These are phyloP conservation scores for Penicillium steckii DNA, from an alignment of 495 filamentous ascomycete species.

Conservation along the genomic window DNA sequence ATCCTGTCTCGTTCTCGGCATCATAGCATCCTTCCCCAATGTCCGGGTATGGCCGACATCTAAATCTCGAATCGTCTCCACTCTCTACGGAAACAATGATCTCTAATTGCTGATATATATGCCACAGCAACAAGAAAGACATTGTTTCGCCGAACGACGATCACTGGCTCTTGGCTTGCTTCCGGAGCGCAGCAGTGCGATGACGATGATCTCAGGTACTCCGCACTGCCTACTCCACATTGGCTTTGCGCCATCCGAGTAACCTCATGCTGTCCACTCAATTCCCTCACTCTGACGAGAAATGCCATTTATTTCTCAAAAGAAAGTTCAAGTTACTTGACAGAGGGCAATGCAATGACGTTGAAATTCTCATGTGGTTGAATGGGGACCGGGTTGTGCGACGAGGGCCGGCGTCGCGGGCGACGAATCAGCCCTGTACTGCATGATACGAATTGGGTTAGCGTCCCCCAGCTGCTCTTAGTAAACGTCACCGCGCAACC, in stretches of 20 bases:
- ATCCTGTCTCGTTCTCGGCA: not conserved
- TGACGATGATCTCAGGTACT: constrained; percentile 11
- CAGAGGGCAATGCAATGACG: not conserved
- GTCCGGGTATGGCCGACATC: not conserved
- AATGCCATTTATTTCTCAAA: not conserved
- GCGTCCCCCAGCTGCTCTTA: constrained; percentile 27
- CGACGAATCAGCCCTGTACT: constrained; percentile 21
- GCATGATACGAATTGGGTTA: constrained; percentile 25
- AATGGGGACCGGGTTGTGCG: constrained; percentile 3
- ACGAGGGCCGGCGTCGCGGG: constrained; percentile 5
- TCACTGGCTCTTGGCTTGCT: not conserved
- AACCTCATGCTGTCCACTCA: constrained; percentile 23
- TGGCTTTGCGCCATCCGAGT: constrained; percentile 12
- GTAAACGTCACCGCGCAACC: constrained; percentile 45
- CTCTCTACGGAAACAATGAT: not conserved
- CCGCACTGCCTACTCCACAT: constrained; percentile 16
- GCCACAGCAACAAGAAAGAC: not conserved
- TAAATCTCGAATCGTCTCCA: not conserved
- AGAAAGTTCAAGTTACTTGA: not conserved
- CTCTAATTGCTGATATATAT: not conserved
- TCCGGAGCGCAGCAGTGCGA: constrained; percentile 10
- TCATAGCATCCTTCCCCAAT: not conserved
- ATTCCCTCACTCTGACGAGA: constrained; percentile 8
- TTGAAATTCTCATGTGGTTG: not conserved
- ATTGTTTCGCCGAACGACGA: not conserved